Conservation (phyloP, 495 filamentous ascomycete species). For the Tuber melanosporum region DNA sequence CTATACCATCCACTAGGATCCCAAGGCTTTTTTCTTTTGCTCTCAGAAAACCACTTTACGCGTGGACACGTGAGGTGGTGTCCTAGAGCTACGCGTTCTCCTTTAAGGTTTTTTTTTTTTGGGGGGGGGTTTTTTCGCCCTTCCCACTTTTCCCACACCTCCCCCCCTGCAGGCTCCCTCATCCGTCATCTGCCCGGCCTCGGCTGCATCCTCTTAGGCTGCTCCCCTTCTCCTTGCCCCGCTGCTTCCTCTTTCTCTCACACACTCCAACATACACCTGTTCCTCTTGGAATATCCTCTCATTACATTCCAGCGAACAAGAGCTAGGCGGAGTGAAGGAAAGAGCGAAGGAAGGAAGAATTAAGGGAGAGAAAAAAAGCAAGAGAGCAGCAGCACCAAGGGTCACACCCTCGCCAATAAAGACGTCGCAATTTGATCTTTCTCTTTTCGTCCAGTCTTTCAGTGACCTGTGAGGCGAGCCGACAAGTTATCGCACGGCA, state of each 20-base stretch:
- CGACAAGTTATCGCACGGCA: background rate
- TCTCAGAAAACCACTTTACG: slow-evolving; percentile 34
- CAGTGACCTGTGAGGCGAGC: background rate
- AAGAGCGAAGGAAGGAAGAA: background rate
- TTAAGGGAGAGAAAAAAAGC: background rate
- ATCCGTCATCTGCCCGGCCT: slow-evolving; percentile 11
- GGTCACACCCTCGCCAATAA: background rate
- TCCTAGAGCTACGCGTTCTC: slow-evolving; percentile 13
- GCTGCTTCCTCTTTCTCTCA: slow-evolving; percentile 1
- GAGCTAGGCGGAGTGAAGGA: background rate
- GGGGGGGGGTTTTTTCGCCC: background rate
- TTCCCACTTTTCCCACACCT: slow-evolving; percentile 6
- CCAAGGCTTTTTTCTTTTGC: slow-evolving; percentile 7
- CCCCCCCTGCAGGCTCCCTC: slow-evolving; percentile 8
- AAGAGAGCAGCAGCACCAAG: background rate
- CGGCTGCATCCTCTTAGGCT: background rate
- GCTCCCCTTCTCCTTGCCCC: background rate
- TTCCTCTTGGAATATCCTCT: slow-evolving; percentile 1
- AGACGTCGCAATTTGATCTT: background rate
- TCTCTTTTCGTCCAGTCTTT: background rate
- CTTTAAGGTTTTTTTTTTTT: slow-evolving; percentile 7
- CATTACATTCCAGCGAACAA: background rate
- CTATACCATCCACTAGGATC: slow-evolving; percentile 4
- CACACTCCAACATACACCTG: background rate
- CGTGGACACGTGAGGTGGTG: slow-evolving; percentile 34